These are phyloP conservation scores for Pyrenula massariospora DNA, from an alignment of 495 filamentous ascomycete species.

Conservation along the genomic window DNA sequence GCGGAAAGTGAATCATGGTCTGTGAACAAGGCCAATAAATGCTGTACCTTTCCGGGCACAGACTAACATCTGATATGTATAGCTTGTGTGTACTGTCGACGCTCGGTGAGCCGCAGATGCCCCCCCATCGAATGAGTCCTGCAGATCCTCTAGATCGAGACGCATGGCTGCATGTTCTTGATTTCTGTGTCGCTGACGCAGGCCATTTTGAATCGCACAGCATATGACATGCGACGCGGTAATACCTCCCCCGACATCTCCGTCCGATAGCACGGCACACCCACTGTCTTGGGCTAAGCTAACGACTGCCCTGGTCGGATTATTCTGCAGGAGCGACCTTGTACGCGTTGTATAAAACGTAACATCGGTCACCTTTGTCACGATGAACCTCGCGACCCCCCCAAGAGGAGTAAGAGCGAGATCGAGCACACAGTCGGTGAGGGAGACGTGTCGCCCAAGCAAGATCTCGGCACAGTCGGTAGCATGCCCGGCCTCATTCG, in stretches of 20 bases:
- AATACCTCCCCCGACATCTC: conserved; percentile 44
- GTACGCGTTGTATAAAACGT: conserved; percentile 94
- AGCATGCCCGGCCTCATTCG: conserved; percentile 17
- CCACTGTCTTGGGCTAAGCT: neutral
- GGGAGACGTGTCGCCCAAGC: conserved; percentile 43
- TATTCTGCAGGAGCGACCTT: conserved; percentile 69
- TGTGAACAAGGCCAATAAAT: conserved; percentile 6
- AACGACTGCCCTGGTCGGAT: conserved; percentile 12
- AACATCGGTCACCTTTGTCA: conserved; percentile 98
- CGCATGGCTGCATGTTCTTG: conserved; percentile 2
- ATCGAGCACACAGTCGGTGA: conserved; percentile 46
- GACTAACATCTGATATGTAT: conserved; percentile 23
- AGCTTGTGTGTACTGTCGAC: conserved; percentile 99
- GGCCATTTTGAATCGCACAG: conserved; percentile 43
- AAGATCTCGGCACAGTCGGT: conserved; percentile 26
- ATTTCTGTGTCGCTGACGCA: conserved; percentile 6
- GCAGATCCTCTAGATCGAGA: neutral
- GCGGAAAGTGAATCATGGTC: conserved; percentile 97
- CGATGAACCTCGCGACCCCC: conserved; percentile 80
- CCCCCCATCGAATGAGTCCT: conserved; percentile 1
- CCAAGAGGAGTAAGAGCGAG: conserved; percentile 66
- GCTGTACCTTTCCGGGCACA: conserved; percentile 34
- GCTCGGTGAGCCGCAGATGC: conserved; percentile 66
- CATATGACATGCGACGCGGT: conserved; percentile 99
- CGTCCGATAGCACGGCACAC: neutral